A percentile compares a stretch with the other conserved stretches of the same genome.
These are phyloP conservation scores for Trichoderma orchidacearum DNA, from an alignment of 495 filamentous ascomycete genomes.

Conservation along the genomic window DNA sequence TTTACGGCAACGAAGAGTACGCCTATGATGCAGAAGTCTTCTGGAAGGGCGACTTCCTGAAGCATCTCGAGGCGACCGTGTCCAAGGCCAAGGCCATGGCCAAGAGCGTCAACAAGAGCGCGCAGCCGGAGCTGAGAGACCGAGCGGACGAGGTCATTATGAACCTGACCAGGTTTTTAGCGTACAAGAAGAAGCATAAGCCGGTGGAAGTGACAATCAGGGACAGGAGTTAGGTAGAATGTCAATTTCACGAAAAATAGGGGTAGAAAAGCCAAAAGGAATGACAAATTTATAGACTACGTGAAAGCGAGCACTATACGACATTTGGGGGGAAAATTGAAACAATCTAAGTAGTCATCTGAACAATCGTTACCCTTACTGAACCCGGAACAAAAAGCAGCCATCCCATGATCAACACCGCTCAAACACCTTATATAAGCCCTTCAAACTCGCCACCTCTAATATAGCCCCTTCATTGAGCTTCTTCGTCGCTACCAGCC, in stretches of 20 bases:
- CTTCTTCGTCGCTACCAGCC: constrained; percentile 70
- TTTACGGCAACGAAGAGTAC: constrained; percentile 43
- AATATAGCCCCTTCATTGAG: constrained; percentile 62
- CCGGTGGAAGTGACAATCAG: constrained; percentile 8
- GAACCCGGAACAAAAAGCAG: background rate
- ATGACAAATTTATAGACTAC: too few species aligned
- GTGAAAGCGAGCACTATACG: too few species aligned
- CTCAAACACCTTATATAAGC: constrained; percentile 95
- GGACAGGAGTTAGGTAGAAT: background rate
- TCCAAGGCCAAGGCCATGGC: constrained; percentile 37
- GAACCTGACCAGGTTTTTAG: constrained; percentile 44
- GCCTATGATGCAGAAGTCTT: constrained; percentile 44
- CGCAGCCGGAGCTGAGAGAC: constrained; percentile 32
- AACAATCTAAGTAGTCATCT: background rate
- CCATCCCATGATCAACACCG: constrained; percentile 48
- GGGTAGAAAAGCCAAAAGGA: too few species aligned
- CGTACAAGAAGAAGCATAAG: constrained; percentile 42
- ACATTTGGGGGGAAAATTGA: background rate
- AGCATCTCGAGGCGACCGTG: constrained; percentile 36
- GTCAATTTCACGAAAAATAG: background rate
- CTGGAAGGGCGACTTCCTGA: constrained; percentile 42
- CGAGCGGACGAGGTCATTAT: constrained; percentile 41
- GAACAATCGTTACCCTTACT: background rate
- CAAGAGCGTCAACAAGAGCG: constrained; percentile 42
- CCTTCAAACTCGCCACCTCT: constrained; percentile 89